These are phyloP conservation scores for Saposhnikovia divaricata DNA, from an alignment of 129 eudicot species.

Conservation along the genomic window DNA sequence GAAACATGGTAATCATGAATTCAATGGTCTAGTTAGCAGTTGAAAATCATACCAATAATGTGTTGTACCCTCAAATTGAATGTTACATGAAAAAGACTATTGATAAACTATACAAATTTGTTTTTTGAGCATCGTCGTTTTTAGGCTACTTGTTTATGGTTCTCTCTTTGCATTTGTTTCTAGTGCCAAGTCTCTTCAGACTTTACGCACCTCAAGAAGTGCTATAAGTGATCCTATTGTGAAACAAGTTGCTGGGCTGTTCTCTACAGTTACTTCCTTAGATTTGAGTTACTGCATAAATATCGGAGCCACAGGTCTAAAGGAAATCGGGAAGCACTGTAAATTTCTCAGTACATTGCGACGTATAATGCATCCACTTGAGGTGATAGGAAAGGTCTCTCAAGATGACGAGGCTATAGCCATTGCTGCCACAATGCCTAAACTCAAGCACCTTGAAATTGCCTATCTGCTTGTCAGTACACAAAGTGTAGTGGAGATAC, in stretches of 20 bases:
- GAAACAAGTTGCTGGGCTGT: conserved; percentile 22
- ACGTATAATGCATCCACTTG: conserved; percentile 45
- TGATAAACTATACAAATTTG: neutral
- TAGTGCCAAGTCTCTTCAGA: conserved; percentile 44
- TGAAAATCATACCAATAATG: neutral
- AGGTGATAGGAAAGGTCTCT: conserved; percentile 29
- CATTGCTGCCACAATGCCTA: conserved; percentile 54
- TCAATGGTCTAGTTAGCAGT: neutral
- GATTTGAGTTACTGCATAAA: conserved; percentile 45
- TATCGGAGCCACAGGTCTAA: conserved; percentile 35
- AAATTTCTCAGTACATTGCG: conserved; percentile 33
- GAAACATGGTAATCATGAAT: neutral
- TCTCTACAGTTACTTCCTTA: conserved; percentile 29
- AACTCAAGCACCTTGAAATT: conserved; percentile 45
- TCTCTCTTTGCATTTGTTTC: conserved; percentile 13
- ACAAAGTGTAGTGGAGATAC: conserved; percentile 23
- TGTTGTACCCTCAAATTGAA: neutral
- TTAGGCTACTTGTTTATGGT: neutral
- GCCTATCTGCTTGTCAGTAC: conserved; percentile 37
- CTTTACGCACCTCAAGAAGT: conserved; percentile 34
- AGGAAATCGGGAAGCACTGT: conserved; percentile 38
- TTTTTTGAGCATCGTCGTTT: neutral
- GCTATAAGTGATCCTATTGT: conserved; percentile 31
- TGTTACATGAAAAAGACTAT: neutral
- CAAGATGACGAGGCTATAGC: conserved; percentile 59